Evolutionary conservation across 331 rosid genomes (phyloP).

Genomic region (Pyracantha coccinea): DNA sequence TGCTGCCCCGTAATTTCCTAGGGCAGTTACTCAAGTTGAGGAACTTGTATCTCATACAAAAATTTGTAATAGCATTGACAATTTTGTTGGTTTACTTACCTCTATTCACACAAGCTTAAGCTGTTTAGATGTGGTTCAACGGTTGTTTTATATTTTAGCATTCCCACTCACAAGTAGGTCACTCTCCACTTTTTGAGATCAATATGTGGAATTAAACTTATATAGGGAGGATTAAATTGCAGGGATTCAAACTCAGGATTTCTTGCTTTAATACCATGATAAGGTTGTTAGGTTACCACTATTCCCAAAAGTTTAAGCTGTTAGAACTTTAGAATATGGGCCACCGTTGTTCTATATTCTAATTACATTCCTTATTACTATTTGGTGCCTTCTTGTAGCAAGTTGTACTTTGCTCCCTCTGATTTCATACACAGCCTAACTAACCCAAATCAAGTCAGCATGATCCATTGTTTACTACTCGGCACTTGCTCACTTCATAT

Average conservation of each 20-base stretch:
- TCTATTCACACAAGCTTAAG: neutral
- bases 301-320: too few relatives aligned
- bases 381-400: neutral
- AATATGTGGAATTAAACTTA: neutral
- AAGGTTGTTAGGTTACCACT: neutral
- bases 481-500: neutral
- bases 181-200: neutral
- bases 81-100: neutral
- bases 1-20: neutral
- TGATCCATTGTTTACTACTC: neutral
- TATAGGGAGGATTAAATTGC: neutral
- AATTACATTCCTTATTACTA: neutral
- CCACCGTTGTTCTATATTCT: neutral
- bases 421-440: neutral
- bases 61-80: neutral
- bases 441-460: neutral
- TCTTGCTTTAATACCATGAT: neutral
- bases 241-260: neutral
- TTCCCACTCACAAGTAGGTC: neutral
- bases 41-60: neutral
- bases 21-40: neutral
- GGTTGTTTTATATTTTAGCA: neutral
- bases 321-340: too few relatives aligned
- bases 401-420: neutral
- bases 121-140: neutral